Evolutionary conservation across 2,329 filamentous ascomycete genomes (phyloP).

Genomic region (Seiridium cupressi): DNA sequence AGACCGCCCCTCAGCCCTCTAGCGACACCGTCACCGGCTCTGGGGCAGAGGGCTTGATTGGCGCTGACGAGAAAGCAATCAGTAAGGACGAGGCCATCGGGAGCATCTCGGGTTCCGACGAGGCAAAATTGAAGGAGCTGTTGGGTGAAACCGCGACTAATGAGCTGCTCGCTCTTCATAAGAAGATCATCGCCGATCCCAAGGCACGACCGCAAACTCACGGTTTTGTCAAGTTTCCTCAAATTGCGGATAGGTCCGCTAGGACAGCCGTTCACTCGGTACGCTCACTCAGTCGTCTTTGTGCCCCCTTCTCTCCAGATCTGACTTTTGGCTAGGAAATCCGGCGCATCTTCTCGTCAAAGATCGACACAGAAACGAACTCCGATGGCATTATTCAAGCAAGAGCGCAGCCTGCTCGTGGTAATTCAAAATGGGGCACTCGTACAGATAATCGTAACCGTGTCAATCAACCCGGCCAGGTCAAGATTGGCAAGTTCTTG

Average conservation of each 20-base stretch:
- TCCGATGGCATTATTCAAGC: conserved; percentile 61
- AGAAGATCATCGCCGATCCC: conserved; percentile 18
- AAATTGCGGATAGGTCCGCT: conserved; percentile 23
- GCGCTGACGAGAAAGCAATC: not conserved
- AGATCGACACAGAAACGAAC: conserved; percentile 72
- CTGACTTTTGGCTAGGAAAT: conserved; percentile 45
- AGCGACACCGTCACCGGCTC: too few species aligned
- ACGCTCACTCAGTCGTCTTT: not conserved
- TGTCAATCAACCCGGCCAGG: conserved; percentile 20
- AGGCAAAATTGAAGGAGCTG: conserved; percentile 11
- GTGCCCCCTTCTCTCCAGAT: too few species aligned
- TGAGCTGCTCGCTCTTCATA: conserved; percentile 20
- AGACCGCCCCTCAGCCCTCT: too few species aligned
- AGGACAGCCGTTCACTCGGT: conserved; percentile 45
- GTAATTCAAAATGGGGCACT: conserved; percentile 24
- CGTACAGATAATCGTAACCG: conserved; percentile 13
- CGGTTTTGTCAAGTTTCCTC: conserved; percentile 21
- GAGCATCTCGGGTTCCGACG: conserved; percentile 1
- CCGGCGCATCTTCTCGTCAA: conserved; percentile 75
- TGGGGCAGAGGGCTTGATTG: not conserved
- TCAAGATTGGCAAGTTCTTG: conserved; percentile 67
- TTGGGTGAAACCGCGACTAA: conserved; percentile 20
- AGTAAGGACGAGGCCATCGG: not conserved
- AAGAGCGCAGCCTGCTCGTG: conserved; percentile 26
- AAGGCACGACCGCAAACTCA: conserved; percentile 15